A percentile compares a stretch with the other conserved stretches of the same genome.
These are phyloP conservation scores for Ustilago tritici DNA, from an alignment of 1,284 basidiomycete species.

Conservation along the genomic window DNA sequence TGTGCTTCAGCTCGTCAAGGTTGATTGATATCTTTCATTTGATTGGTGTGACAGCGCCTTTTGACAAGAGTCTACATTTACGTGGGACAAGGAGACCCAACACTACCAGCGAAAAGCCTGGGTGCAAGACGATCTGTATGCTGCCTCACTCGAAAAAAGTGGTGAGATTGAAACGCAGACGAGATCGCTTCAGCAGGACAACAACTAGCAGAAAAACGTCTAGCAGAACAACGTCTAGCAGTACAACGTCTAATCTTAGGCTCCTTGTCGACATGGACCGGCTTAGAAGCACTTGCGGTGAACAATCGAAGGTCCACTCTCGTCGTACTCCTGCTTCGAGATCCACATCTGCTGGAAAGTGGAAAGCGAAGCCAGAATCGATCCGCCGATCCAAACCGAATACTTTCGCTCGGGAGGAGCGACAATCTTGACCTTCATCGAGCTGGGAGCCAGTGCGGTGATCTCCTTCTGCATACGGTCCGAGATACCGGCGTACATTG, in stretches of 20 bases:
- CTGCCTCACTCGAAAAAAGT: neutral
- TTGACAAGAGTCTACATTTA: conserved; percentile 7
- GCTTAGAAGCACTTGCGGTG: conserved; percentile 70
- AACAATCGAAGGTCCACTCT: conserved; percentile 67
- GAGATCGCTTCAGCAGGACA: neutral
- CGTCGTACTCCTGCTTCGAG: conserved; percentile 79
- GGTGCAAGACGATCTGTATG: neutral
- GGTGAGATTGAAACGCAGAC: neutral
- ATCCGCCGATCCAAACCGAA: conserved; percentile 98
- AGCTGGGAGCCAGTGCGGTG: conserved; percentile 81
- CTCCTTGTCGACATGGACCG: neutral
- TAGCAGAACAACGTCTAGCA: neutral
- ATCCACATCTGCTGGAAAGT: conserved; percentile 95
- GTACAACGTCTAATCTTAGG: neutral
- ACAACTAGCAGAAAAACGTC: neutral
- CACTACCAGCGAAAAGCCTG: neutral
- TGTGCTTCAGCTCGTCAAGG: neutral
- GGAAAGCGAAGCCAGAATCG: conserved; percentile 91
- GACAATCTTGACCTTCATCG: conserved; percentile 81
- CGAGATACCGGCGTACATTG: conserved; percentile 96
- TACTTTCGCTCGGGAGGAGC: conserved; percentile 69
- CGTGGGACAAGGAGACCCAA: neutral
- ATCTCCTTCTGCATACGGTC: conserved; percentile 99
- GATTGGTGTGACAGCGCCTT: neutral
- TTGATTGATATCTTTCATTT: conserved; percentile 10